Conservation (phyloP, 805 yeast genomes). For the Pichia membranifaciens region DNA sequence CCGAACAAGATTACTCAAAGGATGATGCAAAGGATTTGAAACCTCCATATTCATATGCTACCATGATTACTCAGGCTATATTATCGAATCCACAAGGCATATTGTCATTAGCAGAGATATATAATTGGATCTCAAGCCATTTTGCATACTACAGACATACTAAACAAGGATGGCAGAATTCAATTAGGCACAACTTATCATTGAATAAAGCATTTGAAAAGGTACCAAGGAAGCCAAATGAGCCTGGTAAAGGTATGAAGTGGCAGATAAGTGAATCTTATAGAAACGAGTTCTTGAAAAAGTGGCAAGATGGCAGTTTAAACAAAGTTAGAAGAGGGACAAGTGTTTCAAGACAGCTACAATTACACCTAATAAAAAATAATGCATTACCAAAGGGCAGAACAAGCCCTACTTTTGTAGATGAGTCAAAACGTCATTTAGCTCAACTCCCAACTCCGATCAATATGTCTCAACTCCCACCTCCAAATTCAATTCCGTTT, state of each 20-base stretch:
- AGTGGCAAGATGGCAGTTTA: slow-evolving; percentile 70
- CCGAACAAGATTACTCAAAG: slow-evolving; percentile 59
- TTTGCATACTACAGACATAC: slow-evolving; percentile 90
- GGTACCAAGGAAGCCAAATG: slow-evolving; percentile 90
- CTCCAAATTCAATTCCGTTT: background rate
- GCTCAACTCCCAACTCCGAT: slow-evolving; percentile 3
- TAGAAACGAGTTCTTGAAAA: slow-evolving; percentile 75
- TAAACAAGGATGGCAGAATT: slow-evolving; percentile 97
- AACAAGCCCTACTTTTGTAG: slow-evolving; percentile 12
- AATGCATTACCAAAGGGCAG: slow-evolving; percentile 44
- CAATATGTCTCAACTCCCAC: background rate
- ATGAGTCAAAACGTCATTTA: background rate
- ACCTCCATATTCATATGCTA: slow-evolving; percentile 96
- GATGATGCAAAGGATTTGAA: slow-evolving; percentile 91
- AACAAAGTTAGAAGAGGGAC: slow-evolving; percentile 75
- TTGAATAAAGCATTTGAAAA: slow-evolving; percentile 96
- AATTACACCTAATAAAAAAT: slow-evolving; percentile 62
- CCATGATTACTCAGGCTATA: slow-evolving; percentile 97
- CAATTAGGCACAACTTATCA: slow-evolving; percentile 91
- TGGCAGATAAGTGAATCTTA: slow-evolving; percentile 92
- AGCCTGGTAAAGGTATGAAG: slow-evolving; percentile 98
- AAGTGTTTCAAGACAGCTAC: slow-evolving; percentile 73
- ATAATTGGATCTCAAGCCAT: slow-evolving; percentile 80
- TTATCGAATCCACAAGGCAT: slow-evolving; percentile 83
- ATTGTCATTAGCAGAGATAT: slow-evolving; percentile 84